These are phyloP conservation scores for Eucalyptus fibrosa DNA, from an alignment of 345 rosid genomes.

Conservation along the genomic window DNA sequence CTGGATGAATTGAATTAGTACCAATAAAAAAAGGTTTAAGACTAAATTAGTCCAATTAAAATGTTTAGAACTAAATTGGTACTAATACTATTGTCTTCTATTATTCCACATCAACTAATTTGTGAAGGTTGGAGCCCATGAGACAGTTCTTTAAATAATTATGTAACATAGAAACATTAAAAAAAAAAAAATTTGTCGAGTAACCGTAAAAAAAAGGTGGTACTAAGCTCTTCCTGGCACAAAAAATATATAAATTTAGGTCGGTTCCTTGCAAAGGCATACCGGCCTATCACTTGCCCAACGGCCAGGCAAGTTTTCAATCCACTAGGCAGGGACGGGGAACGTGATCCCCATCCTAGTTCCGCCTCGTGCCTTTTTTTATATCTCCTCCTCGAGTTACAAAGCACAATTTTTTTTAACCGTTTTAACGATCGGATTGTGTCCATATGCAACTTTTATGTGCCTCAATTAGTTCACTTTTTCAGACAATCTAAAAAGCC, in stretches of 20 bases:
- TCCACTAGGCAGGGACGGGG: background rate
- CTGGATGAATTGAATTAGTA: too few species aligned
- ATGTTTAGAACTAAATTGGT: fast-evolving
- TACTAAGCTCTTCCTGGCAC: background rate
- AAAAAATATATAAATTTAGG: too few species aligned
- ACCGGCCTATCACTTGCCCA: background rate
- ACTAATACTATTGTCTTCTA: background rate
- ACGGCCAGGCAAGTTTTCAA: background rate
- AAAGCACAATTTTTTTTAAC: background rate
- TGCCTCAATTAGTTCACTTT: background rate
- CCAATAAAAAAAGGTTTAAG: too few species aligned
- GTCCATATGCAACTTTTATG: background rate
- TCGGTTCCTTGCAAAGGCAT: background rate
- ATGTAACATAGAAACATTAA: background rate
- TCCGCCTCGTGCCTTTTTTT: background rate
- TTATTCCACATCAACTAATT: background rate
- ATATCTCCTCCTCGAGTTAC: background rate
- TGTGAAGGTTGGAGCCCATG: background rate
- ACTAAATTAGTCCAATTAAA: too few species aligned
- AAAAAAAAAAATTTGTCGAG: too few species aligned
- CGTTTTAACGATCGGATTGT: background rate
- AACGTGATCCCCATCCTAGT: background rate
- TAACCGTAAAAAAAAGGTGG: background rate
- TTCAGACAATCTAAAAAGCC: background rate
- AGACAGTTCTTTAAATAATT: background rate